These are phyloP conservation scores for Pyrus pyrifolia DNA, from an alignment of 306 rosid genomes.

Conservation along the genomic window DNA sequence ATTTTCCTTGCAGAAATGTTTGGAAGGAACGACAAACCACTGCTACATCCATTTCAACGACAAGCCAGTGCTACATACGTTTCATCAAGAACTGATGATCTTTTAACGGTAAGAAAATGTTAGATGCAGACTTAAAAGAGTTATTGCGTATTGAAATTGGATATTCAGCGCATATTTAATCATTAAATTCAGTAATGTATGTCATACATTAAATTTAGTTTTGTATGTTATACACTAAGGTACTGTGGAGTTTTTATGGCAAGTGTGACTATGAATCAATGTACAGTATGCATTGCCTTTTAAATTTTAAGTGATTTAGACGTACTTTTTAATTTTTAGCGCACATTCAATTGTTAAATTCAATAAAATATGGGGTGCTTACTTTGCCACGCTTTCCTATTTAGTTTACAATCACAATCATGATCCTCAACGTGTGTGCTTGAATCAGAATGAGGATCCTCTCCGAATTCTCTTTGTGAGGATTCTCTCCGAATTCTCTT, in stretches of 20 bases:
- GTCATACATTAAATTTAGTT: too few species aligned
- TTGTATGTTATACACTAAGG: too few species aligned
- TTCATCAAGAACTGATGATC: too few species aligned
- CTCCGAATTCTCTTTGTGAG: too few species aligned
- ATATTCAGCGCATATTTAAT: not conserved
- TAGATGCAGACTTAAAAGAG: not conserved
- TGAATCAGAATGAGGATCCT: not conserved
- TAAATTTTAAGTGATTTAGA: too few species aligned
- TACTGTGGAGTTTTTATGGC: not conserved
- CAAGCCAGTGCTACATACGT: too few species aligned
- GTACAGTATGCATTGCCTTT: not conserved
- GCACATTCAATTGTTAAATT: not conserved
- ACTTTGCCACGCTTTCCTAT: not conserved
- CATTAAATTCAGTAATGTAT: too few species aligned
- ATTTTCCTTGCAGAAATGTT: too few species aligned
- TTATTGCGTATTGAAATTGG: too few species aligned
- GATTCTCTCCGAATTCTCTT: too few species aligned
- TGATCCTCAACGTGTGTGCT: conserved; percentile 5
- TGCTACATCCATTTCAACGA: too few species aligned
- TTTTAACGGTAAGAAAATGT: not conserved
- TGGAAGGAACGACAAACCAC: not conserved
- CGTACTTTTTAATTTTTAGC: too few species aligned
- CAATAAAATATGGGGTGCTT: not conserved
- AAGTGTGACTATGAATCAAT: not conserved
- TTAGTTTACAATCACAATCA: conserved; percentile 16